Evolutionary conservation across 352 stramenopile genomes (phyloP).

Genomic region (Globisporangium cylindrosporum): DNA sequence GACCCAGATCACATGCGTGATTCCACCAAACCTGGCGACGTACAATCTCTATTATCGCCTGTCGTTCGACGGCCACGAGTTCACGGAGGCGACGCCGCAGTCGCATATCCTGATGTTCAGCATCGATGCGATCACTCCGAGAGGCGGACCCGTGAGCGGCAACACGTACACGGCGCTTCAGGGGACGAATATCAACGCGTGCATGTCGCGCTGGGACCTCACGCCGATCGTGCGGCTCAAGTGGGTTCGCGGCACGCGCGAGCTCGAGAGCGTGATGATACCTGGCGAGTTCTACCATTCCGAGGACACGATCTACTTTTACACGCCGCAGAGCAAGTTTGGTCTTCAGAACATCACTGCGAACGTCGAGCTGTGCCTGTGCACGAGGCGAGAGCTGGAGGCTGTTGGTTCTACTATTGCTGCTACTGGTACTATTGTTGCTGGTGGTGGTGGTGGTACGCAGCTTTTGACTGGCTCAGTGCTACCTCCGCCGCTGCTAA

Average conservation of each 20-base stretch:
- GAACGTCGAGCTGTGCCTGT: slow-evolving; percentile 47
- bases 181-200: slow-evolving; percentile 59
- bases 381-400: slow-evolving; percentile 12
- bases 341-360: slow-evolving; percentile 64
- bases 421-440: not conserved
- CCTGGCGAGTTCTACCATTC: slow-evolving; percentile 53
- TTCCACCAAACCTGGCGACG: slow-evolving; percentile 48
- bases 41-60: slow-evolving; percentile 68
- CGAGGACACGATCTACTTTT: slow-evolving; percentile 73
- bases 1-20: slow-evolving; percentile 30
- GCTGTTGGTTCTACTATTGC: not conserved
- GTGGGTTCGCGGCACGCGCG: slow-evolving; percentile 53
- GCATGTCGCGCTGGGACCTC: slow-evolving; percentile 26
- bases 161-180: slow-evolving; percentile 69
- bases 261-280: slow-evolving; percentile 61
- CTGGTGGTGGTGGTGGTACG: not conserved
- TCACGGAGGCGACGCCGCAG: slow-evolving; percentile 32
- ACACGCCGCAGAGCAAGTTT: slow-evolving; percentile 75
- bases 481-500: not conserved
- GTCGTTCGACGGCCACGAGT: slow-evolving; percentile 52
- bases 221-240: slow-evolving; percentile 41
- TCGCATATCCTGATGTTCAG: slow-evolving; percentile 58
- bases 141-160: slow-evolving; percentile 58
- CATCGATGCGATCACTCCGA: slow-evolving; percentile 41
- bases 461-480: not conserved